Percentiles rank a stretch among this genome's conserved stretches.
Evolutionary conservation across 139 green algal species (phyloP).

Genomic region (Spirogloea muscicola): DNA sequence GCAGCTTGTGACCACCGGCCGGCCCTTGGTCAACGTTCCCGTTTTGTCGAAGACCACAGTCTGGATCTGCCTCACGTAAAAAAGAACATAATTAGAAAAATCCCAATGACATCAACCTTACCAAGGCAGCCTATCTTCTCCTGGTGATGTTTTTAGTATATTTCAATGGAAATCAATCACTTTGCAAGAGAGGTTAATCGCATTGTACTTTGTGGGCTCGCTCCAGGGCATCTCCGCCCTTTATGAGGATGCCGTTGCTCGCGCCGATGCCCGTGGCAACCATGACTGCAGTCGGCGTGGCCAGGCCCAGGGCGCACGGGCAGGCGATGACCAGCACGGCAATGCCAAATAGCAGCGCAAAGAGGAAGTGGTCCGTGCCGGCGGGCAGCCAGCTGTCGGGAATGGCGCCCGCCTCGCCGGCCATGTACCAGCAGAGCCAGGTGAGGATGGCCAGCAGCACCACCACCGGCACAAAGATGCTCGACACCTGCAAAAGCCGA

Average conservation of each 20-base stretch:
- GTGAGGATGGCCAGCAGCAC: conserved; percentile 71
- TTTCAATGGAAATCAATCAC: too few species aligned
- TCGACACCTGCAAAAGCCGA: conserved; percentile 21
- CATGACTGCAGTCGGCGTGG: conserved; percentile 98
- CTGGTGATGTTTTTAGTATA: too few species aligned
- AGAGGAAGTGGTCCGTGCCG: conserved; percentile 73
- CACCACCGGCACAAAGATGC: conserved; percentile 57
- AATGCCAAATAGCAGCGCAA: conserved; percentile 92
- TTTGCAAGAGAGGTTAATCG: background rate
- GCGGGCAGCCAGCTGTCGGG: conserved; percentile 71
- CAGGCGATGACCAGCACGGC: conserved; percentile 96
- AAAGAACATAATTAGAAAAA: too few species aligned
- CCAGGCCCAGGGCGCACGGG: conserved; percentile 87
- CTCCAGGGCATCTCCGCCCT: conserved; percentile 79
- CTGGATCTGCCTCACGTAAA: conserved; percentile 48
- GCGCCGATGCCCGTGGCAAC: conserved; percentile 87
- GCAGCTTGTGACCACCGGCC: conserved; percentile 57
- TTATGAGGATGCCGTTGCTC: conserved; percentile 87
- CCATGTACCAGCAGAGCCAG: conserved; percentile 74
- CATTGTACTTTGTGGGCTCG: conserved; percentile 56
- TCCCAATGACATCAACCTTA: background rate
- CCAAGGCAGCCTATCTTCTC: background rate
- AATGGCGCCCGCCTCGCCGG: conserved; percentile 51
- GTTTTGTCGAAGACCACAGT: conserved; percentile 95
- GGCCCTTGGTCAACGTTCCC: conserved; percentile 82